Conservation (phyloP, 805 yeast genomes). For the Wickerhamiella hasegawae region DNA sequence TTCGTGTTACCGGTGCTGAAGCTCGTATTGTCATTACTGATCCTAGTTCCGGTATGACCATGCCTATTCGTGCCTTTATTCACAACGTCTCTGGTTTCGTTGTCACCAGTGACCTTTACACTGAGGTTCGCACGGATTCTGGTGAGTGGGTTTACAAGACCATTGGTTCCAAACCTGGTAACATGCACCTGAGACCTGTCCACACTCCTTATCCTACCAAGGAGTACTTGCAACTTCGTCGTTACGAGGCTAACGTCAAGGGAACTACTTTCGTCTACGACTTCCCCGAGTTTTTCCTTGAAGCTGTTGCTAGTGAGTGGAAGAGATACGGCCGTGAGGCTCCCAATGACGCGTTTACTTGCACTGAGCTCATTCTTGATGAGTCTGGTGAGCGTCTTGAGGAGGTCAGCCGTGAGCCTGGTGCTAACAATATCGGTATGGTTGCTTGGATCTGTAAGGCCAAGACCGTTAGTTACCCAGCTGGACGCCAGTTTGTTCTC, state of each 20-base stretch:
- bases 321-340: constrained; percentile 29
- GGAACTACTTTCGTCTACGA: constrained; percentile 97
- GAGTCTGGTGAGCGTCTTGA: constrained; percentile 65
- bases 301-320: constrained; percentile 80
- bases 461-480: constrained; percentile 93
- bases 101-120: constrained; percentile 85
- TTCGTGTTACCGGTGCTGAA: constrained; percentile 95
- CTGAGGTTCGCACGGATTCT: constrained; percentile 79
- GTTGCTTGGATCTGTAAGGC: constrained; percentile 85
- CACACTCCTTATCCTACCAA: constrained; percentile 94
- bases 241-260: constrained; percentile 95
- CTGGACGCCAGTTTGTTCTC: constrained; percentile 83
- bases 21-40: constrained; percentile 91
- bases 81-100: constrained; percentile 96
- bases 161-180: constrained; percentile 73
- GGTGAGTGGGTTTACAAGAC: constrained; percentile 98
- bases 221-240: constrained; percentile 95
- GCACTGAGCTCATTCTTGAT: constrained; percentile 69
- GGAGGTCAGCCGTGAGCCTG: constrained; percentile 88
- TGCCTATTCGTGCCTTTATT: constrained; percentile 93
- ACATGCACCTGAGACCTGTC: constrained; percentile 93
- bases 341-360: constrained; percentile 64
- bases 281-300: constrained; percentile 97
- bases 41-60: constrained; percentile 70
- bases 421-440: constrained; percentile 93